A percentile compares a stretch with the other conserved stretches of the same genome.
Evolutionary conservation across 352 stramenopile genomes (phyloP).

Genomic region (Thraustochytrium sp.): DNA sequence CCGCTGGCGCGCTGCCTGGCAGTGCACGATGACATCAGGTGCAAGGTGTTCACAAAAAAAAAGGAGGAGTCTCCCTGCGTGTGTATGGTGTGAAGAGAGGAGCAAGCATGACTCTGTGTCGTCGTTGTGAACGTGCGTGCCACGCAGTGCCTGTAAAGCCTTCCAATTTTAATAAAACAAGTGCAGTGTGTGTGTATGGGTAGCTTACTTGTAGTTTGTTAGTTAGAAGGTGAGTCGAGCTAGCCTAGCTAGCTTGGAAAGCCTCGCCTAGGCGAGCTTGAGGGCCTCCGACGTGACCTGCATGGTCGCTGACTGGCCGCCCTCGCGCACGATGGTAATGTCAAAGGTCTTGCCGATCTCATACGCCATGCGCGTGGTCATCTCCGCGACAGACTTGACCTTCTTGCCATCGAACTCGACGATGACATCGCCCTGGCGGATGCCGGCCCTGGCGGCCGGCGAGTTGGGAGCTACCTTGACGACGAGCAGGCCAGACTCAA

Average conservation of each 20-base stretch:
- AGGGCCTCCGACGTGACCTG: background rate
- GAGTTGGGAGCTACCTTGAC: conserved; percentile 68
- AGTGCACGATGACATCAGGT: background rate
- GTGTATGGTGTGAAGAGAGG: no score
- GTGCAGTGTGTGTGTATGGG: no score
- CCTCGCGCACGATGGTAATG: background rate
- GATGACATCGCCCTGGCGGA: conserved; percentile 46
- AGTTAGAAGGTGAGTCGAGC: no score
- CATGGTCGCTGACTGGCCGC: background rate
- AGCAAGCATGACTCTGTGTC: no score
- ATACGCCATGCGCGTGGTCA: conserved; percentile 9
- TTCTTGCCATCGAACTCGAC: conserved; percentile 41
- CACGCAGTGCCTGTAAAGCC: no score
- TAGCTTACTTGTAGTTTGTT: no score
- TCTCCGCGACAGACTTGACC: conserved; percentile 8
- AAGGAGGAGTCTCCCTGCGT: no score
- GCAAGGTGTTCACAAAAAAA: no score
- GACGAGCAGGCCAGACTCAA: conserved; percentile 71
- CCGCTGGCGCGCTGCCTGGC: background rate
- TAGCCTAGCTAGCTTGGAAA: no score
- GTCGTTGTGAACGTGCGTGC: no score
- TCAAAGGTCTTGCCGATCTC: conserved; percentile 42
- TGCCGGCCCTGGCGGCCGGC: conserved; percentile 65
- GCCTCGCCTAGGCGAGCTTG: background rate
- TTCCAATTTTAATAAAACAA: no score